A percentile compares a stretch with the other conserved stretches of the same genome.
These are phyloP conservation scores for Stagonosporopsis rhizophila DNA, from an alignment of 2,329 filamentous ascomycete genomes.

Conservation along the genomic window DNA sequence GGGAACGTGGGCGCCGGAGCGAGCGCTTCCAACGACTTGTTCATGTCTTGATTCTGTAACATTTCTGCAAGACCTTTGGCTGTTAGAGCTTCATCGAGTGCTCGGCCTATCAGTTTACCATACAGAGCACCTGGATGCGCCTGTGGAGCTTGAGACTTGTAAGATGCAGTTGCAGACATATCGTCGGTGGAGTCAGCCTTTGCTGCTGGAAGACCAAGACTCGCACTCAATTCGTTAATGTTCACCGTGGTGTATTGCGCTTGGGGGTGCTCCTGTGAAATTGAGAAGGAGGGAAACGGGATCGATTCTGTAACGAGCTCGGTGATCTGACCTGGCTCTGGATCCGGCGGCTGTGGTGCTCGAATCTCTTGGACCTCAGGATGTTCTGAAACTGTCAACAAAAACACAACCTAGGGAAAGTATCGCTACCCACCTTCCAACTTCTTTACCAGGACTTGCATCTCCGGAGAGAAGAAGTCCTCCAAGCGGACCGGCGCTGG, in stretches of 20 bases:
- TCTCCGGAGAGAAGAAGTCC: neutral
- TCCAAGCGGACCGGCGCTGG: constrained; percentile 2
- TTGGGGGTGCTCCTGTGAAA: neutral
- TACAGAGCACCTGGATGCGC: constrained; percentile 12
- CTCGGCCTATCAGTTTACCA: constrained; percentile 32
- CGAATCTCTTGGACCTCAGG: neutral
- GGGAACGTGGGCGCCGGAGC: neutral
- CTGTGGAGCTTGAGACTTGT: constrained; percentile 9
- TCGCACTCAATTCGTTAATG: constrained; percentile 26
- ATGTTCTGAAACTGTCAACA: neutral
- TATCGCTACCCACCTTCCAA: neutral
- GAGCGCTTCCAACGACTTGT: neutral
- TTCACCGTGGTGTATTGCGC: constrained; percentile 14
- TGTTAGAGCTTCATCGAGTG: constrained; percentile 31
- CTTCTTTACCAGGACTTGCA: neutral
- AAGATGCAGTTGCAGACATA: constrained; percentile 2
- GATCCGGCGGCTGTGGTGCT: neutral
- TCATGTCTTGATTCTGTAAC: constrained; percentile 10
- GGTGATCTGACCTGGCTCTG: neutral
- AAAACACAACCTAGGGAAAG: neutral
- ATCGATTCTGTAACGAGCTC: neutral
- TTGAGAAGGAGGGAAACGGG: neutral
- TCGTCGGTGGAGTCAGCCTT: neutral
- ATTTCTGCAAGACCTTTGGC: constrained; percentile 28
- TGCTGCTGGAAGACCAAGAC: constrained; percentile 23